A percentile compares a stretch with the other conserved stretches of the same genome.
Conservation (phyloP, 495 filamentous ascomycete genomes). For the Aspergillus conjunctus region DNA sequence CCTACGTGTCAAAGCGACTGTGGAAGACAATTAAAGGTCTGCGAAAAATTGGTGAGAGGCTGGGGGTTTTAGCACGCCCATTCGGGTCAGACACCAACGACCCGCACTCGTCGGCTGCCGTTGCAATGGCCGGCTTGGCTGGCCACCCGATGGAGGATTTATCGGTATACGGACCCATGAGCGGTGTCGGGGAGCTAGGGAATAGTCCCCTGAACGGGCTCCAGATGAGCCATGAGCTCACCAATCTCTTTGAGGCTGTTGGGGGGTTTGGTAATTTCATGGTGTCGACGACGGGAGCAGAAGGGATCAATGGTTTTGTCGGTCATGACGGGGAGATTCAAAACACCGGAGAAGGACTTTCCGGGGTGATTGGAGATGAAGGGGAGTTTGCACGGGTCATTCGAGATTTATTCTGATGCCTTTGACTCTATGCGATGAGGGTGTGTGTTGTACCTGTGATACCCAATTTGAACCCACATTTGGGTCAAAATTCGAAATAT, state of each 20-base stretch:
- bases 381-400: slow-evolving; percentile 66
- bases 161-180: slow-evolving; percentile 53
- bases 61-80: slow-evolving; percentile 66
- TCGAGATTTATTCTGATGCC: slow-evolving; percentile 61
- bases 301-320: slow-evolving; percentile 48
- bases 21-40: slow-evolving; percentile 82
- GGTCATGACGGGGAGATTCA: slow-evolving; percentile 47
- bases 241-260: slow-evolving; percentile 71
- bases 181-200: slow-evolving; percentile 50
- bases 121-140: slow-evolving; percentile 74
- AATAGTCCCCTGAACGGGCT: slow-evolving; percentile 63
- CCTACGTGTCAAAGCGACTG: slow-evolving; percentile 74
- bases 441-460: background rate
- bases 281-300: slow-evolving; percentile 34
- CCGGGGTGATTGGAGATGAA: slow-evolving; percentile 58
- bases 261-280: slow-evolving; percentile 56
- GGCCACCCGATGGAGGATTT: slow-evolving; percentile 67
- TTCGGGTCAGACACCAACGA: slow-evolving; percentile 48
- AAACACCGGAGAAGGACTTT: slow-evolving; percentile 49
- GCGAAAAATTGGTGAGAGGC: slow-evolving; percentile 74
- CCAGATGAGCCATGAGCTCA: slow-evolving; percentile 66
- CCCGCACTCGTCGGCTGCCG: slow-evolving; percentile 65
- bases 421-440: background rate
- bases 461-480: background rate
- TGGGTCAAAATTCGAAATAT: background rate